Evolutionary conservation across 495 filamentous ascomycete species (phyloP), one percentile per base, ranked within the genome.

Genomic region (Parmelia sp.): DNA sequence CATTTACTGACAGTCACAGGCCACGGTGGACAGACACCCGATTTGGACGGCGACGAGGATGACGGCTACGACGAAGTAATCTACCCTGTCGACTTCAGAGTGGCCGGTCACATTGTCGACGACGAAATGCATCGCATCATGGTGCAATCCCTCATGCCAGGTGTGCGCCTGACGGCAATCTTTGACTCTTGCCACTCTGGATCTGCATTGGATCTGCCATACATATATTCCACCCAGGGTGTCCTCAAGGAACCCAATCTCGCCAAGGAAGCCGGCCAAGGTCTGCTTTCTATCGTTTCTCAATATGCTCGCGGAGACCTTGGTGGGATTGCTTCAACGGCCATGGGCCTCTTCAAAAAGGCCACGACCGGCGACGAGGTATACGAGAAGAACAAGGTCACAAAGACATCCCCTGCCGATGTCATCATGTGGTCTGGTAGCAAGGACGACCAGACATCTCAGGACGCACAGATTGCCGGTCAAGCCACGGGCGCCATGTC

Each of bases 131-230:
- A 98, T 73, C 83, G 89, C 60, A 97, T 97, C 74, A 95, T 98
- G 92, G 94, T 98, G 57, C 79, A 78, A 53, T 85, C 90, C 12
- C 80, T 98, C 19, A 82, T 82, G 67, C 82, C 89, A 15, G 94
- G 94, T 64, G 93, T 96, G 29, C 87, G 94, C 40, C 80, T 98
- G 59, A 98, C 94, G 2, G 94, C 94, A 51, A 97, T 98, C 74
- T 98, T 98, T 79, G 94, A 98, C 77, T 96, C 92, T n/a, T 98
- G 94, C 78, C 94, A 98, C 76, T 96, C 92, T 5, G 94, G 94
- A 67, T 96, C 94, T 11, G 94, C 92, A 10, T 83, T 98, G 70
- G 94, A 98, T 72, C 83, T 98, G 35, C 94, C 94, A 39, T 98
- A 97, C 78, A 88, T 98, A 74, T 98, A 98, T 82, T 93, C 89